These are phyloP conservation scores for Eutrema japonicum DNA, from an alignment of 345 rosid genomes.

Conservation along the genomic window DNA sequence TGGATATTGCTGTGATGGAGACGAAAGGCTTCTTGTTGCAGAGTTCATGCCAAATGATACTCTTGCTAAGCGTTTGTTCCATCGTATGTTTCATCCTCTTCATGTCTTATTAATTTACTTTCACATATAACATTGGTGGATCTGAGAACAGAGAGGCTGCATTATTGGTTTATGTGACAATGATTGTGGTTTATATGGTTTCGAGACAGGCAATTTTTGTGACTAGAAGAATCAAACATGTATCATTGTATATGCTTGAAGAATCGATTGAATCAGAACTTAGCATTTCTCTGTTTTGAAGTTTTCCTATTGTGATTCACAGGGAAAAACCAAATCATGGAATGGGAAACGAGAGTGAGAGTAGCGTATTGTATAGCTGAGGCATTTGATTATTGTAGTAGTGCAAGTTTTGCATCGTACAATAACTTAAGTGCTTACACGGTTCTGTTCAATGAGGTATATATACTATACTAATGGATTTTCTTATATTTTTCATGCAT, in stretches of 20 bases:
- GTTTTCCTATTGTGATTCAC: constrained; percentile 34
- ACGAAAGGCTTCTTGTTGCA: constrained; percentile 83
- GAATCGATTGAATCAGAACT: background rate
- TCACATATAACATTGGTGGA: background rate
- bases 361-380: constrained; percentile 76
- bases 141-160: background rate
- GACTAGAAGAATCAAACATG: background rate
- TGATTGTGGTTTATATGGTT: background rate
- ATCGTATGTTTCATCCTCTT: constrained; percentile 55
- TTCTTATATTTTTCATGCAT: background rate
- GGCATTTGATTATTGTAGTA: constrained; percentile 75
- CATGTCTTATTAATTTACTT: background rate
- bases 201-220: background rate
- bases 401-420: constrained; percentile 68
- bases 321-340: constrained; percentile 84
- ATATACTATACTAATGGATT: background rate
- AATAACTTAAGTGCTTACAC: constrained; percentile 80
- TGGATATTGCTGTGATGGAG: constrained; percentile 90
- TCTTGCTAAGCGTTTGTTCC: constrained; percentile 82
- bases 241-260: background rate
- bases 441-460: constrained; percentile 90
- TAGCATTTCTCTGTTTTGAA: constrained; percentile 1
- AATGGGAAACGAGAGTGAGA: constrained; percentile 77
- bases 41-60: constrained; percentile 86
- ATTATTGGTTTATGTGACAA: background rate